Conservation (phyloP, 1,284 basidiomycete genomes). For the Pisolithus thermaeus region DNA sequence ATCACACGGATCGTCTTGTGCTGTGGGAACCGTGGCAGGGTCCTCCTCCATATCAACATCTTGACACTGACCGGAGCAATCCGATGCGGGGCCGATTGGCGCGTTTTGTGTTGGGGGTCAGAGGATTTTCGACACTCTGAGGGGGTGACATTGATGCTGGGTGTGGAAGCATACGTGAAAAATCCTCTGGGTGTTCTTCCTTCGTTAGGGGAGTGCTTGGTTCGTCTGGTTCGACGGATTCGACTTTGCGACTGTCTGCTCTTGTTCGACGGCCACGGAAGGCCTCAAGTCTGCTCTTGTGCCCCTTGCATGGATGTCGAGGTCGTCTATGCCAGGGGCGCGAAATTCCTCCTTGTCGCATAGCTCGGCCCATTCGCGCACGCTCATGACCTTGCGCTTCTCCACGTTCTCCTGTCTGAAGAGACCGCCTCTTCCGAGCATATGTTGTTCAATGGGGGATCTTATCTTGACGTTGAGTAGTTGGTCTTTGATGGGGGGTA, state of each 20-base stretch:
- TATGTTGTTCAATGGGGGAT: constrained; percentile 87
- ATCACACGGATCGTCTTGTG: constrained; percentile 9
- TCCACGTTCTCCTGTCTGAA: constrained; percentile 92
- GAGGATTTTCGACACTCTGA: constrained; percentile 18
- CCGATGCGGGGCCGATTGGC: constrained; percentile 1
- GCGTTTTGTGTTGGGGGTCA: constrained; percentile 14
- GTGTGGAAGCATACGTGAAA: constrained; percentile 1
- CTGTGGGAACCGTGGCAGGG: constrained; percentile 1
- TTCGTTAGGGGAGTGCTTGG: constrained; percentile 12
- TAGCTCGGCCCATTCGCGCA: constrained; percentile 85
- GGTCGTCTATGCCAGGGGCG: constrained; percentile 63
- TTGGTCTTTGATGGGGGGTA: constrained; percentile 65
- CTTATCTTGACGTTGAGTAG: constrained; percentile 74
- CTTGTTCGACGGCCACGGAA: constrained; percentile 14
- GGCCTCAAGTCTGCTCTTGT: constrained; percentile 28
- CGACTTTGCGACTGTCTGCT: constrained; percentile 10
- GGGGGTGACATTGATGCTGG: constrained; percentile 24
- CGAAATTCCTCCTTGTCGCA: constrained; percentile 65
- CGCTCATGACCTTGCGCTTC: constrained; percentile 75
- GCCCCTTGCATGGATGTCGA: constrained; percentile 50
- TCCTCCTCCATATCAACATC: constrained; percentile 14
- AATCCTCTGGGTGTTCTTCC: constrained; percentile 16
- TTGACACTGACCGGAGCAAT: constrained; percentile 6
- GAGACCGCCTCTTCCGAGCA: constrained; percentile 79
- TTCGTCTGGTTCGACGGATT: constrained; percentile 23